Percentiles rank a stretch among this genome's conserved stretches.
Evolutionary conservation across 768 basidiomycete species (phyloP).

Genomic region (Phylloporus arenicola): DNA sequence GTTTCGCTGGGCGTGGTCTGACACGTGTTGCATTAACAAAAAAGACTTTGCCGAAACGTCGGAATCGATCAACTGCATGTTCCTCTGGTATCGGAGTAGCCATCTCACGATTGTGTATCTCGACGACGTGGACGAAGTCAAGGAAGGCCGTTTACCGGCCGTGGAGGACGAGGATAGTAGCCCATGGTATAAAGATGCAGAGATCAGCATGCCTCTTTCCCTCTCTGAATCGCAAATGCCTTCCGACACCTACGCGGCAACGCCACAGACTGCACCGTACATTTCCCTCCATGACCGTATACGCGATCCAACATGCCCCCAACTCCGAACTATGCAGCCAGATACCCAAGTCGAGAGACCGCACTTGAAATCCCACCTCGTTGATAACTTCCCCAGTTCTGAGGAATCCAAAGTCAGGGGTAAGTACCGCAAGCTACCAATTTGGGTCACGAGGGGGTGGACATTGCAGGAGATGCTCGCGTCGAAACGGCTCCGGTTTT

Average conservation of each 20-base stretch:
- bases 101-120: constrained; percentile 28
- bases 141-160: constrained; percentile 10
- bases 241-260: constrained; percentile 1
- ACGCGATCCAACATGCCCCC: not conserved
- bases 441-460: constrained; percentile 24
- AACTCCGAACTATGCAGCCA: constrained; percentile 8
- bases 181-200: constrained; percentile 14
- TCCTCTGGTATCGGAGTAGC: constrained; percentile 24
- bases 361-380: constrained; percentile 9
- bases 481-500: constrained; percentile 25
- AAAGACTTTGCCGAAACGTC: constrained; percentile 19
- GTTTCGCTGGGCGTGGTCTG: constrained; percentile 28
- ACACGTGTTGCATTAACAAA: constrained; percentile 28
- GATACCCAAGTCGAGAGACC: constrained; percentile 22
- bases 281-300: constrained; percentile 10
- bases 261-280: not conserved
- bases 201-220: constrained; percentile 14
- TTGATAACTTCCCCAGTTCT: not conserved
- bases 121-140: constrained; percentile 22
- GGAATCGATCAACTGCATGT: constrained; percentile 29
- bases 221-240: not conserved
- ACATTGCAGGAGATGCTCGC: constrained; percentile 27
- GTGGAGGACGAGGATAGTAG: not conserved
- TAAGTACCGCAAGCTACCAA: constrained; percentile 7
- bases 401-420: not conserved